A percentile compares a stretch with the other conserved stretches of the same genome.
phyloP scores from a whole-genome alignment of 1,284 basidiomycete species.

The Marasmius oreades region DNA sequence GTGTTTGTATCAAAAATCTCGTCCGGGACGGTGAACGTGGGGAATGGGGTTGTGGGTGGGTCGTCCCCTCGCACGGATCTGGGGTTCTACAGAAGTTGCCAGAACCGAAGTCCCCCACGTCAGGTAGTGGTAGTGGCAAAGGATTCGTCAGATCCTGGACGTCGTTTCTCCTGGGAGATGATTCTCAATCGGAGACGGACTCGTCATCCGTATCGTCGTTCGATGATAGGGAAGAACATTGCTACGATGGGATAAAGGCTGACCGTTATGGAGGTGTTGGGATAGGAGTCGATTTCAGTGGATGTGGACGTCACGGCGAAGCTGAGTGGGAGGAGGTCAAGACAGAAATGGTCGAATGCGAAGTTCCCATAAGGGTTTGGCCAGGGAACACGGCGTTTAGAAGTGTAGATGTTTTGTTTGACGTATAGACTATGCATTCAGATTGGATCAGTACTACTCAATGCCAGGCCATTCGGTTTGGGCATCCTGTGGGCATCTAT shows the following conservation, averaged over 20 bases:
- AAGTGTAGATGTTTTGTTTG: slow-evolving; percentile 74
- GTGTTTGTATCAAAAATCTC: slow-evolving; percentile 52
- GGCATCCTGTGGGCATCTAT: neutral
- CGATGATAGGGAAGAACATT: slow-evolving; percentile 22
- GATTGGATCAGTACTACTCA: neutral
- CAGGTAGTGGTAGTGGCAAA: neutral
- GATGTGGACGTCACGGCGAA: slow-evolving; percentile 40
- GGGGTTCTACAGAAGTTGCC: slow-evolving; percentile 8
- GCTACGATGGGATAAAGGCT: slow-evolving; percentile 46
- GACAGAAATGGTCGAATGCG: slow-evolving; percentile 86
- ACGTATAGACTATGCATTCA: slow-evolving; percentile 42
- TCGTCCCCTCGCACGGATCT: slow-evolving; percentile 31
- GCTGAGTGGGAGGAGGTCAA: slow-evolving; percentile 61
- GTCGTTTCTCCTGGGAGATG: slow-evolving; percentile 48
- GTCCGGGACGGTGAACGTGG: slow-evolving; percentile 53
- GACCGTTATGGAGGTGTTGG: slow-evolving; percentile 42
- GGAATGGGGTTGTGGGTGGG: slow-evolving; percentile 69
- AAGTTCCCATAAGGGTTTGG: slow-evolving; percentile 85
- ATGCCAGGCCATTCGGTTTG: no score
- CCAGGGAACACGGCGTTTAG: slow-evolving; percentile 87
- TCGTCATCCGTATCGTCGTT: slow-evolving; percentile 29
- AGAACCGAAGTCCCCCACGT: slow-evolving; percentile 20
- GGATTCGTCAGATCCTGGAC: slow-evolving; percentile 37
- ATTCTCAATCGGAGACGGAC: slow-evolving; percentile 45
- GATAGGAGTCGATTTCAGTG: slow-evolving; percentile 45